A percentile compares a stretch with the other conserved stretches of the same genome.
Evolutionary conservation across 2,329 filamentous ascomycete species (phyloP).

Genomic region (Parafenestella ontariensis): DNA sequence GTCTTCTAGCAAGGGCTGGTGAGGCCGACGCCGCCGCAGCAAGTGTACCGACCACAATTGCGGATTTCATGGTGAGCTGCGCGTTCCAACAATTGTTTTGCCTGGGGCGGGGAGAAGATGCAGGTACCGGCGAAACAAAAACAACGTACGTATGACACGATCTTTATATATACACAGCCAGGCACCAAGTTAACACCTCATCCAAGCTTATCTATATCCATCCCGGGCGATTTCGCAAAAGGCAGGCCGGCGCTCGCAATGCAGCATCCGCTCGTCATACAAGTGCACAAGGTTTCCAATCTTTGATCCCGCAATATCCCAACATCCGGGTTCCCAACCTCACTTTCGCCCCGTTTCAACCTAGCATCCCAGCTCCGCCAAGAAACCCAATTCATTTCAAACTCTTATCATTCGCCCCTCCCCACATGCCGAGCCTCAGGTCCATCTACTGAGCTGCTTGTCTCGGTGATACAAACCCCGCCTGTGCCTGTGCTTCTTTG

Average conservation of each 20-base stretch:
- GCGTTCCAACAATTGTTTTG: neutral
- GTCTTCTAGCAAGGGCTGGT: conserved; percentile 14
- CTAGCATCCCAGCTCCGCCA: neutral
- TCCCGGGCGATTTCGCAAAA: conserved; percentile 5
- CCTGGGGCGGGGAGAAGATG: neutral
- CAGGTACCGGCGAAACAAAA: neutral
- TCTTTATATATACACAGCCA: neutral
- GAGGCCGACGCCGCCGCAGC: conserved; percentile 26
- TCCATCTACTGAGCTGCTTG: neutral
- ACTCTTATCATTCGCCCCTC: neutral
- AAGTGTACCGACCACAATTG: conserved; percentile 31
- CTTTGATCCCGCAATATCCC: neutral
- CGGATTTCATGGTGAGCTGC: conserved; percentile 25
- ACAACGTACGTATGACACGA: neutral
- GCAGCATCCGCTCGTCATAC: neutral
- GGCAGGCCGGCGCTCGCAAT: neutral
- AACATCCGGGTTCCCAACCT: neutral
- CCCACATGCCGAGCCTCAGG: neutral
- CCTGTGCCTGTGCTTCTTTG: conserved; percentile 15
- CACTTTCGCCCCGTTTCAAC: neutral
- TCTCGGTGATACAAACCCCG: neutral
- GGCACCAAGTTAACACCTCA: neutral
- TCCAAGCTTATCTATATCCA: conserved; percentile 5
- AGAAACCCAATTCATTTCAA: neutral
- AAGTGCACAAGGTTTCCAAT: neutral